Evolutionary conservation across 768 basidiomycete genomes (phyloP), one percentile per base, ranked within the genome.

Genomic region (Amanita brunnescens): DNA sequence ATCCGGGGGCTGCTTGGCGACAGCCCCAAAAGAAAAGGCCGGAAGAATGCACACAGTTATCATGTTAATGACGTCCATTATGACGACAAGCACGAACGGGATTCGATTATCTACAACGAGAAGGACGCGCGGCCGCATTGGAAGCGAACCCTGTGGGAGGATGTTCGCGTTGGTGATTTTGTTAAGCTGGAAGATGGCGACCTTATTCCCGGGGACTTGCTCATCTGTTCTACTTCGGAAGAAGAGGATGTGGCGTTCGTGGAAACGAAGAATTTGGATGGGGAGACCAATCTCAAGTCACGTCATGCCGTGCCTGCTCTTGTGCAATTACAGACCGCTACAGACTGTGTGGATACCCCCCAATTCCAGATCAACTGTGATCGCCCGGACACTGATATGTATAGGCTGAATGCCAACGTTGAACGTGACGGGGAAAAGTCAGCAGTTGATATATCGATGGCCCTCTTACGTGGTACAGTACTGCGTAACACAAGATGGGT

Each of bases 201-300:
- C 59, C 70, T 77, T 18, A 74, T 93, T 49, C 90, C 90, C 6
- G 88, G 87, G 0, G 91, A 91, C 63, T 68, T 91, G 55, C 78
- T 90, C 57, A 80, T 91, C 55, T 91, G 88, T 63, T 75, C 87
- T 2, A 88, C 88, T 2, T 88, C 87, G 6, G 92, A 94, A 65
- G 91, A 93, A 24, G 92, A 93, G 65, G 89, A 94, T 55, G 73
- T 94, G n/a, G 86, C 87, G 5, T 96, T 83, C 62, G 83, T 95
- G 47, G 93, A 96, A 75, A 95, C 93, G 35, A 96, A 95, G 75
- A 95, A 95, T 61, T 73, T 99, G 47, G 95, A 99, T 61, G 95
- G 95, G 34, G 95, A 99, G 72, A 99, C 95, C 18, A 99, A 95
- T 63, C 83, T 99, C 66, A 99, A 99, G 72, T 92, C 89, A 0